phyloP scores from a whole-genome alignment of 495 filamentous ascomycete genomes.

The Penicillium cosmopolitanum region DNA sequence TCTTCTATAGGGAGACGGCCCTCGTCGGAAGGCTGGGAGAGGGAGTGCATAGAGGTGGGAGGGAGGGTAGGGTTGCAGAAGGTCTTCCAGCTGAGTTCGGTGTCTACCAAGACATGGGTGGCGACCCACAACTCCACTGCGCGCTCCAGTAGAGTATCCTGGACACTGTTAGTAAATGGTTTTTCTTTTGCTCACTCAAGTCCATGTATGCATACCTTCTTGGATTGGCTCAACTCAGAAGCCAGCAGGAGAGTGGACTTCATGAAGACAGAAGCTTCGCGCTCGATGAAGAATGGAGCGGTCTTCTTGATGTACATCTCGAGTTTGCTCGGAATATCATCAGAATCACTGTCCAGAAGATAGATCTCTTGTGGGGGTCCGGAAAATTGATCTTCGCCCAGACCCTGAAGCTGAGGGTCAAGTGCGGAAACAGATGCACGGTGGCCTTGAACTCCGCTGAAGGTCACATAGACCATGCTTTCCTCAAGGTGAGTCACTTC shows the following conservation, averaged over 20 bases:
- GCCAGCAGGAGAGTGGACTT: conserved; percentile 66
- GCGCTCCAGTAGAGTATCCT: conserved; percentile 65
- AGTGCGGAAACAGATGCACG: conserved; percentile 49
- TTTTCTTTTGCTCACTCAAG: neutral
- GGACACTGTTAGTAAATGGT: conserved; percentile 10
- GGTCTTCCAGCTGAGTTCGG: conserved; percentile 68
- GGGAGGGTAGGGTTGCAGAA: conserved; percentile 53
- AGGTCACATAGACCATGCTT: conserved; percentile 53
- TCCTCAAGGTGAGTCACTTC: conserved; percentile 73
- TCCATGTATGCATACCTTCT: conserved; percentile 43
- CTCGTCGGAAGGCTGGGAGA: conserved; percentile 46
- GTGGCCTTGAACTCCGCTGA: conserved; percentile 54
- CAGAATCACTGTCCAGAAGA: conserved; percentile 66
- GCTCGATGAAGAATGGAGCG: conserved; percentile 61
- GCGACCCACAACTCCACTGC: conserved; percentile 77
- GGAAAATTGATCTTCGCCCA: conserved; percentile 49
- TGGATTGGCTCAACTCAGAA: conserved; percentile 53
- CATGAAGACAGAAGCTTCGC: conserved; percentile 70
- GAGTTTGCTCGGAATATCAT: conserved; percentile 68
- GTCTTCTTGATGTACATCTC: conserved; percentile 73
- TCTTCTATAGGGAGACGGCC: conserved; percentile 50
- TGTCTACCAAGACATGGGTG: conserved; percentile 71
- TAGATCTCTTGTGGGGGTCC: conserved; percentile 50
- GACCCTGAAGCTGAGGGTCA: conserved; percentile 57
- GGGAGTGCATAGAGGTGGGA: conserved; percentile 44